Base-by-base conservation (phyloP, 2,329 filamentous ascomycete species). In the Monosporascus ibericus region DNA sequence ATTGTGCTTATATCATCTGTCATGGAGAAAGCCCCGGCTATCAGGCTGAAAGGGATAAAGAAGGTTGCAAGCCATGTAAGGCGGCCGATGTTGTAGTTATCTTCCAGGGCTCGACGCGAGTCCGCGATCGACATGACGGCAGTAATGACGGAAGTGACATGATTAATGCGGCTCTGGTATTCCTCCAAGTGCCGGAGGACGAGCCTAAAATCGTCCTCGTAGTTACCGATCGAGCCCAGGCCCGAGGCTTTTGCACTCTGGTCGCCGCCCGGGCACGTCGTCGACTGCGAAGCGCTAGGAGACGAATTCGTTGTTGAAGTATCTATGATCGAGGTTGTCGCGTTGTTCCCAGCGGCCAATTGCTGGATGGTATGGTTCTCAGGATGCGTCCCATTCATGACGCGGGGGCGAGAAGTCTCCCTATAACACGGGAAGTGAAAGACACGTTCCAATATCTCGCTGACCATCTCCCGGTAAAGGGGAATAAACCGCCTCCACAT, bases 1-100 rank as follows among this genome's bases (percentile, higher is more conserved):
- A 60, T 58, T 34, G 8, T 15, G 48, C 15, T 30, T 15, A 62
- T 47, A 27, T 65, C 54, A 5, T 59, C 51, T 36, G 63, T 61
- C 65, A 69, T 68, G 15, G 63, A 65, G 7, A 68, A 63, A 24
- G 64, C 51, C 2, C 58, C 60, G 15, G 66, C 62, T 3, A 68
- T 55, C 14, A 65, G 60, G 47, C 64, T 66, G 22, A 69, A 54
- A 3, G 67, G 67, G 17, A 68, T 65, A 53, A 68, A 68, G 48
- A 69, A 59, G 1, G 65, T 68, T 3, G 67, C 67, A 3, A 69
- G 54, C 61, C 60, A 66, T 1, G 65, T 68, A 7, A 69, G 58
- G 18, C 65, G 63, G n/a, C 60, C 58, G 20, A 69, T 58, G 48
- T 68, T 68, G 17, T 60, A 58, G 46, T 66, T 66, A 44, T 68